Evolutionary conservation across 371 early-diverging fungal species (phyloP), one percentile per base, ranked within the genome.

Genomic region (Mortierella sp.): DNA sequence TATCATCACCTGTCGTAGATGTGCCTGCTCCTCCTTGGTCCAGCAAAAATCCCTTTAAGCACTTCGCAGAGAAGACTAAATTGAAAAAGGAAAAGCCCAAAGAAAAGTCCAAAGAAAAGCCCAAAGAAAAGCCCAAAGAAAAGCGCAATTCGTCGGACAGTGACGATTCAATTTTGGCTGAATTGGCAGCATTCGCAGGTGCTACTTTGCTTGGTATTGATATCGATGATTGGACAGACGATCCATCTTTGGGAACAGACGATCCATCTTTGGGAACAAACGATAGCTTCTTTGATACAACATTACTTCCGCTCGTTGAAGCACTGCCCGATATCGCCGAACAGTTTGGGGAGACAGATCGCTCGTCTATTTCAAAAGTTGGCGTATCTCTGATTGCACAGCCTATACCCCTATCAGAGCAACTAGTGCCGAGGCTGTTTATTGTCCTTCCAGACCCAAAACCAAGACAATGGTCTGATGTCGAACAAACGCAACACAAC

Each of bases 391-490:
- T 53, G 8, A 23, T 51, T 23, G 22, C 58, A 28, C 64, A 49
- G n/a, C 17, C 64, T 0, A 15, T 67, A 9, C 61, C 47, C 22
- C 29, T 32, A 22, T 22, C 62, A 28, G 67, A 72, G 8, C 56
- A 34, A 2, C 56, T 66, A 23, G 37, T 72, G 2, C 65, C 72
- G 0, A 61, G 66, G 4, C 32, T 72, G 19, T 72, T 72, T 26
- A 37, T 72, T 31, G 42, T 65, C 32, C 66, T 72, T 12, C 72
- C 72, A 3, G 72, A 66, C 26, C 59, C 67, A 2, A 66, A 55
- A 61, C 62, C 72, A 32, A 59, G 71, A 23, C 54, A 64, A 19
- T 37, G 45, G 37, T 35, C 43, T 22, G 54, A 45, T 15, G 17
- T 31, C 7, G 42, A 19, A n/a, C n/a, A n/a, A n/a, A 22, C 19